Evolutionary conservation across 2,329 filamentous ascomycete genomes (phyloP).

Genomic region (Aureobasidium sp.): DNA sequence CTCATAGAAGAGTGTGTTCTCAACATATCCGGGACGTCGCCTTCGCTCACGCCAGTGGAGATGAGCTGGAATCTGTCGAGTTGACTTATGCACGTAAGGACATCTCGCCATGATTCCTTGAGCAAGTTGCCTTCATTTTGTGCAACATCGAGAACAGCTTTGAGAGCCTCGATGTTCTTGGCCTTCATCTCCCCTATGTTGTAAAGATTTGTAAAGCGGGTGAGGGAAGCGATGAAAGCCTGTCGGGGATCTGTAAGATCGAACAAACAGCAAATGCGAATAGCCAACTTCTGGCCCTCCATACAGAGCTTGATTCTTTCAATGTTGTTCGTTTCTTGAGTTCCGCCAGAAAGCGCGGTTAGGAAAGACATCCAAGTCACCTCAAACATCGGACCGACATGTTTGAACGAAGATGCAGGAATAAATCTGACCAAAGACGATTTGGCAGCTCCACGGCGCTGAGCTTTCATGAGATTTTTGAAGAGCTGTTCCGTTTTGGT

Average conservation of each 20-base stretch:
- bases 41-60: conserved; percentile 89
- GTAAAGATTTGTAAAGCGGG: conserved; percentile 91
- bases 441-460: conserved; percentile 67
- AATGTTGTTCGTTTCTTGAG: conserved; percentile 87
- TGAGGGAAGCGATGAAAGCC: conserved; percentile 87
- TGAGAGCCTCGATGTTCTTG: conserved; percentile 93
- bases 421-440: conserved; percentile 68
- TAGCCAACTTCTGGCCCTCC: conserved; percentile 90
- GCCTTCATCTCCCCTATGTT: conserved; percentile 92
- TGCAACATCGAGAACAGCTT: conserved; percentile 83
- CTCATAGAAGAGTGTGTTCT: conserved; percentile 47
- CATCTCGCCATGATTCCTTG: conserved; percentile 88
- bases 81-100: conserved; percentile 91
- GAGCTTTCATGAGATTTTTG: conserved; percentile 84
- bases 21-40: conserved; percentile 83
- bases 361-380: conserved; percentile 99
- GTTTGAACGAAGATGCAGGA: conserved; percentile 84
- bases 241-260: conserved; percentile 88
- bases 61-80: conserved; percentile 92
- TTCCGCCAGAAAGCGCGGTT: conserved; percentile 85
- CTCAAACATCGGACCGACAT: conserved; percentile 97
- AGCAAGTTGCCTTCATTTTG: conserved; percentile 87
- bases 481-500: conserved; percentile 78
- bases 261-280: conserved; percentile 87
- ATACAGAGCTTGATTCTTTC: conserved; percentile 89